Evolutionary conservation across 2,329 filamentous ascomycete genomes (phyloP).

Genomic region (Ceratocystis eucalypticola): DNA sequence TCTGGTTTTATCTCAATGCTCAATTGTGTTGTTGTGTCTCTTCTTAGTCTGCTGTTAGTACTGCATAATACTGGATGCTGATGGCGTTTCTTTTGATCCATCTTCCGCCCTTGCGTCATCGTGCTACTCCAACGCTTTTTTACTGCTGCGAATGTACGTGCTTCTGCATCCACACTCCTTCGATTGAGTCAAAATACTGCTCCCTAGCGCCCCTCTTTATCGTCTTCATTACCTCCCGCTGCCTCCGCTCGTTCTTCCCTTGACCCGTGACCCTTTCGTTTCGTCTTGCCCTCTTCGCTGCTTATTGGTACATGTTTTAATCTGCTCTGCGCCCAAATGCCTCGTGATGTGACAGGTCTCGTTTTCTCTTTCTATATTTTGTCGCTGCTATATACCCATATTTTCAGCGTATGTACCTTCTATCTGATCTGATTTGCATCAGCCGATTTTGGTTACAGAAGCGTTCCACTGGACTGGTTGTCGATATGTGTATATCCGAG

Average conservation of each 20-base stretch:
- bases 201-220: neutral
- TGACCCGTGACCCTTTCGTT: neutral
- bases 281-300: neutral
- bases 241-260: neutral
- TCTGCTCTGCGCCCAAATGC: neutral
- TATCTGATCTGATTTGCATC: neutral
- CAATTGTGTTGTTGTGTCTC: too few relatives aligned
- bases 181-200: neutral
- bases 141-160: too few relatives aligned
- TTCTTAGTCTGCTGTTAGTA: neutral
- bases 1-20: neutral
- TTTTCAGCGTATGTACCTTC: neutral
- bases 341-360: neutral
- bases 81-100: too few relatives aligned
- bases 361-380: neutral
- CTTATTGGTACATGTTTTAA: neutral
- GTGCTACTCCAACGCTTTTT: too few relatives aligned
- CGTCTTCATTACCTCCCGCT: neutral
- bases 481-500: too few relatives aligned
- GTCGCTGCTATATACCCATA: neutral
- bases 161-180: too few relatives aligned
- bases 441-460: neutral
- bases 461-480: neutral
- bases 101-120: too few relatives aligned
- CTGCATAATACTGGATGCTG: too few relatives aligned